Evolutionary conservation across 2,329 filamentous ascomycete species (phyloP).

Genomic region (Chaetomiaceae sp.): DNA sequence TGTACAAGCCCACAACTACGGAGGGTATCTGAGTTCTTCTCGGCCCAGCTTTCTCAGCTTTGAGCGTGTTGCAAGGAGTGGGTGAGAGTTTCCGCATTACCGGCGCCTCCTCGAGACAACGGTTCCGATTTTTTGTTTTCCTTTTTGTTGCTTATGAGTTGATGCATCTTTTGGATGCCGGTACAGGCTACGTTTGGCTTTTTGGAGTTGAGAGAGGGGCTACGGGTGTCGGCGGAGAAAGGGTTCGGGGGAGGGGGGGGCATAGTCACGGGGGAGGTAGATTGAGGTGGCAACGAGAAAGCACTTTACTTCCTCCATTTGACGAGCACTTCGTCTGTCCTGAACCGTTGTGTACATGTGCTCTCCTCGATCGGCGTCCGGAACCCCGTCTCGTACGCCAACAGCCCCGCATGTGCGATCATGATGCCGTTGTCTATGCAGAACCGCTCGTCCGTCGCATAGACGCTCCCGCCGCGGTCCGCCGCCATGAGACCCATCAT

Average conservation of each 20-base stretch:
- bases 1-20: conserved; percentile 83
- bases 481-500: conserved; percentile 98
- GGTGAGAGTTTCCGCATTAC: not conserved
- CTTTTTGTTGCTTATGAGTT: too few species aligned
- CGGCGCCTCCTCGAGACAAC: too few species aligned
- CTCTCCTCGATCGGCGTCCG: conserved; percentile 72
- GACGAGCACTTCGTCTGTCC: conserved; percentile 76
- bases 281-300: conserved; percentile 7
- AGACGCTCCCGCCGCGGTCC: conserved; percentile 84
- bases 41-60: not conserved
- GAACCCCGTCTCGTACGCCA: conserved; percentile 80
- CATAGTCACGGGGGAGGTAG: not conserved
- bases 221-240: not conserved
- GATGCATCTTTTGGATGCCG: not conserved
- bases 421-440: conserved; percentile 99
- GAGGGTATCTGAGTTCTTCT: conserved; percentile 38
- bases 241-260: not conserved
- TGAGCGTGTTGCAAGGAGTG: not conserved
- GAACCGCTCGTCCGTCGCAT: conserved; percentile 92
- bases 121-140: not conserved
- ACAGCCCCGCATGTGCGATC: conserved; percentile 92
- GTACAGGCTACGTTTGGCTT: not conserved
- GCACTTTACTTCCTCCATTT: conserved; percentile 61
- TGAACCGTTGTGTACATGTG: conserved; percentile 77
- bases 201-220: not conserved